Percentiles rank a stretch among this genome's conserved stretches.
Evolutionary conservation across 2,329 filamentous ascomycete genomes (phyloP).

Genomic region (Fusarium tanahbumbuense): DNA sequence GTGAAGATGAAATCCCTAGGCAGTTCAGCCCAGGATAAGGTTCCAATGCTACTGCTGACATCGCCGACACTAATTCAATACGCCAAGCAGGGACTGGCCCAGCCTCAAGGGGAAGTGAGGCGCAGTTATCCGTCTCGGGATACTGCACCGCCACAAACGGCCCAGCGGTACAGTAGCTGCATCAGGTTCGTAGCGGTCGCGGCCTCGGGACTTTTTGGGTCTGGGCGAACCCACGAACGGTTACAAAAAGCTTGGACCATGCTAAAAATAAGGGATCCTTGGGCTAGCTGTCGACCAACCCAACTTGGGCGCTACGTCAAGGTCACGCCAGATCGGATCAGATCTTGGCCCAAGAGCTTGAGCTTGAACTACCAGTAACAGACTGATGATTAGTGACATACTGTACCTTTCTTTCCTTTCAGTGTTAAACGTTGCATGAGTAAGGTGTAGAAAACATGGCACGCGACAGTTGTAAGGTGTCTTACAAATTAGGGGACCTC

Average conservation of each 20-base stretch:
- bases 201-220: constrained; percentile 10
- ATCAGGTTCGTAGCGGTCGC: background rate
- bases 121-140: constrained; percentile 32
- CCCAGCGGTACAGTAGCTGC: background rate
- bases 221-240: constrained; percentile 13
- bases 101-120: constrained; percentile 33
- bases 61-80: constrained; percentile 24
- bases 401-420: background rate
- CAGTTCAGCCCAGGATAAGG: constrained; percentile 26
- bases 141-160: constrained; percentile 41
- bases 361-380: constrained; percentile 35
- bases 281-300: background rate
- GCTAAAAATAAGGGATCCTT: constrained; percentile 38
- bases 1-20: constrained; percentile 11
- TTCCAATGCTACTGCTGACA: constrained; percentile 31
- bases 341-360: constrained; percentile 19
- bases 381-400: constrained; percentile 3
- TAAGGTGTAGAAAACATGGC: background rate
- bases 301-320: constrained; percentile 22
- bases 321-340: constrained; percentile 24
- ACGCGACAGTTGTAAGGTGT: constrained; percentile 16
- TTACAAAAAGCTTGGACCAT: constrained; percentile 30
- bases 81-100: constrained; percentile 21
- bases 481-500: background rate
- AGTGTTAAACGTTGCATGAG: background rate